Evolutionary conservation across 2,329 filamentous ascomycete genomes (phyloP), one percentile per base, ranked within the genome.

Genomic region (Hypoxylon sp.): DNA sequence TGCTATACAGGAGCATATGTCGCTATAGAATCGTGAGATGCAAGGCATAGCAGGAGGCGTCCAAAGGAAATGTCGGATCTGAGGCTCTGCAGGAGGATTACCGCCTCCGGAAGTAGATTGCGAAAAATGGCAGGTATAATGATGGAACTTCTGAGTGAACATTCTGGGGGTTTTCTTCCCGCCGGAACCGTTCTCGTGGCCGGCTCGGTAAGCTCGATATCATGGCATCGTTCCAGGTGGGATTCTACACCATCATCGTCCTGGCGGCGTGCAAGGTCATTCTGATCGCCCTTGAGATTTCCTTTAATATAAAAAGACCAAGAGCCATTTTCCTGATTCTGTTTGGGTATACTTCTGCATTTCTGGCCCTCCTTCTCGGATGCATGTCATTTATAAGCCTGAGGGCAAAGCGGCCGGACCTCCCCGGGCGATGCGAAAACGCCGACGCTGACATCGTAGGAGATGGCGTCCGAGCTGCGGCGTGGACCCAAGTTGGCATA

Each of bases 361-460:
- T 50, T 13, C 20, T 55, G 15, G 51, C 51, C 6, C 40, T 55
- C 15, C 7, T 55, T 13, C 51, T 55, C 12, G 51, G 51, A 3
- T 36, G 40, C 15, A 36, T 55, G 5, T 50, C 51, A 11, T 55
- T 55, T 23, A 35, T 38, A 7, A 45, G 51, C 12, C 9, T 55
- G 7, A 21, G 17, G 5, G 23, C 8, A n/a, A 41, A 40, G 16
- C 23, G 31, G 19, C 8, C 35, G 12, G 35, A 50, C 23, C 32
- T 41, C 6, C 19, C 30, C 8, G 35, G 26, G 7, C 45, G 46
- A 6, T 55, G 51, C 13, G 35, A 55, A 21, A 42, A 32, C 25
- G 51, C 51, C 17, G 51, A 55, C 32, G 51, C 51, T 31, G 51
- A 55, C 31, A 50, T 55, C 11, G 51, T 55, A 4, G 51, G 51